Percentiles rank a stretch among this genome's conserved stretches.
These are phyloP conservation scores for Pseudogymnoascus sp. DNA, from an alignment of 2,329 filamentous ascomycete species.

Conservation along the genomic window DNA sequence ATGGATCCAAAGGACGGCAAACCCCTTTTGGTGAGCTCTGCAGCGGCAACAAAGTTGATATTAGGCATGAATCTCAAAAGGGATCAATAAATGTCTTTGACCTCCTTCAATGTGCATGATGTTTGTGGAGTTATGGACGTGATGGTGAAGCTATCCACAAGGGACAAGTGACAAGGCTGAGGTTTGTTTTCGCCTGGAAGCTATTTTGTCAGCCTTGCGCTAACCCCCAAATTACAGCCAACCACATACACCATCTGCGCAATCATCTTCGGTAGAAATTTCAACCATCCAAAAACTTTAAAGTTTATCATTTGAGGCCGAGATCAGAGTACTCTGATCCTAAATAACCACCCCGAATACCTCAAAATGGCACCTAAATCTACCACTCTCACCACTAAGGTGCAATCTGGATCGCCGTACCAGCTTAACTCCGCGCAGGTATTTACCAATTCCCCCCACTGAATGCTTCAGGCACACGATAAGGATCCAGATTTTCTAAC, in stretches of 20 bases:
- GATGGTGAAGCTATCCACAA: not conserved
- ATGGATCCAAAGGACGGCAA: not conserved
- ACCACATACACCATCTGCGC: not conserved
- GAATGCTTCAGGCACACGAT: not conserved
- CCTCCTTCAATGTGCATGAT: not conserved
- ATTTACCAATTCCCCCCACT: slow-evolving; percentile 8
- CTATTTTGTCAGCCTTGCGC: not conserved
- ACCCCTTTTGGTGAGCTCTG: not conserved
- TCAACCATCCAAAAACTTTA: slow-evolving; percentile 11
- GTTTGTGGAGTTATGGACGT: not conserved
- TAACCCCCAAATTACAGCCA: not conserved
- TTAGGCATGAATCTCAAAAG: not conserved
- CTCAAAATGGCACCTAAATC: slow-evolving; percentile 24
- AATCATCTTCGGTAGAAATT: slow-evolving; percentile 11
- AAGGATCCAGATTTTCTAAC: not conserved
- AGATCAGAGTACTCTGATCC: slow-evolving; percentile 9
- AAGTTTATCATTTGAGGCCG: slow-evolving; percentile 8
- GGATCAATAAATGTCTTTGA: slow-evolving; percentile 1
- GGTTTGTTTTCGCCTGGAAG: not conserved
- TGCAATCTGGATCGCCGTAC: slow-evolving; percentile 28
- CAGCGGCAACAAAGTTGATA: not conserved
- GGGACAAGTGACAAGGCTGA: not conserved
- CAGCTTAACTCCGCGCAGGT: slow-evolving; percentile 29
- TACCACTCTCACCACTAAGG: slow-evolving; percentile 27
- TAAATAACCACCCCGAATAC: slow-evolving; percentile 7